Evolutionary conservation across 345 rosid species (phyloP).

Genomic region (Clausena lansium): DNA sequence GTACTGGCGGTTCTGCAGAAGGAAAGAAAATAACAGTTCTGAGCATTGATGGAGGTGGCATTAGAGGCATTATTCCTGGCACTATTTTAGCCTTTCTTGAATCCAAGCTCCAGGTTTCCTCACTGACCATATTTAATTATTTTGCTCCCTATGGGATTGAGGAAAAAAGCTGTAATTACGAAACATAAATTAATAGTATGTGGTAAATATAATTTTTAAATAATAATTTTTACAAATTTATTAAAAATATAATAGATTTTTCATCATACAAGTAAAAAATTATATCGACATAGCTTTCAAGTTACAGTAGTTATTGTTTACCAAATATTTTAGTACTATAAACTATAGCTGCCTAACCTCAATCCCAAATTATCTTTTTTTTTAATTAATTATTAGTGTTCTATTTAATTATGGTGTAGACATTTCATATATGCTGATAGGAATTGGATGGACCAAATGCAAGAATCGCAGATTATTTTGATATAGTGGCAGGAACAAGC

Average conservation of each 20-base stretch:
- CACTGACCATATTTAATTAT: background rate
- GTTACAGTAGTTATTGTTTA: too few relatives aligned
- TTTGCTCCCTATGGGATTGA: too few relatives aligned
- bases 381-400: too few relatives aligned
- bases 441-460: constrained; percentile 19
- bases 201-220: too few relatives aligned
- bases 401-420: background rate
- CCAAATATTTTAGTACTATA: too few relatives aligned
- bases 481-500: constrained; percentile 21
- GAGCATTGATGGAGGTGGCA: constrained; percentile 34
- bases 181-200: too few relatives aligned
- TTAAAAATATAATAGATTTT: too few relatives aligned
- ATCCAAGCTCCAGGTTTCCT: constrained; percentile 19
- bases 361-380: background rate
- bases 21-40: constrained; percentile 21
- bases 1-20: background rate
- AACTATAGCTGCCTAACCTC: too few relatives aligned
- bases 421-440: background rate
- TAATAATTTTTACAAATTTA: too few relatives aligned
- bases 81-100: constrained; percentile 22
- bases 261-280: too few relatives aligned
- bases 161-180: too few relatives aligned
- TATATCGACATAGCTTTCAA: too few relatives aligned
- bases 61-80: constrained; percentile 29
- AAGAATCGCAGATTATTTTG: constrained; percentile 25